Percentiles rank a stretch among this genome's conserved stretches.
Evolutionary conservation across 768 basidiomycete genomes (phyloP).

Genomic region (Inosperma sp.): DNA sequence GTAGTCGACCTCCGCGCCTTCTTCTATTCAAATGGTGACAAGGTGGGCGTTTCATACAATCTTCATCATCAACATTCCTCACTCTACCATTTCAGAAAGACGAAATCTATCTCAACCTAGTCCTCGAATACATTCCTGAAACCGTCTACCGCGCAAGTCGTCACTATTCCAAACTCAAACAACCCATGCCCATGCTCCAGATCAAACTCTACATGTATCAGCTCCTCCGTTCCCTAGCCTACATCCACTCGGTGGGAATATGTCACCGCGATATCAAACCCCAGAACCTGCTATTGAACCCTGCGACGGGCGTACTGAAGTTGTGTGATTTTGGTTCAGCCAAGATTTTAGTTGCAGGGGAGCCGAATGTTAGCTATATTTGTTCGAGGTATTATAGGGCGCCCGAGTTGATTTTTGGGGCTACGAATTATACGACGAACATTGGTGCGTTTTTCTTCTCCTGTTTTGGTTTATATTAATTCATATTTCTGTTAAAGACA

Average conservation of each 20-base stretch:
- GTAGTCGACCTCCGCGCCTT: conserved; percentile 97
- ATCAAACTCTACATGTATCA: conserved; percentile 99
- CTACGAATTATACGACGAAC: conserved; percentile 99
- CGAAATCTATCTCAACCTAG: conserved; percentile 99
- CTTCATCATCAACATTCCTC: conserved; percentile 10
- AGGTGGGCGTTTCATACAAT: conserved; percentile 52
- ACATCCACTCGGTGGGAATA: conserved; percentile 99
- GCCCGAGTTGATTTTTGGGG: conserved; percentile 98
- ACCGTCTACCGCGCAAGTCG: conserved; percentile 98
- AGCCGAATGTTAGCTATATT: conserved; percentile 99
- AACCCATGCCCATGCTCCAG: conserved; percentile 99
- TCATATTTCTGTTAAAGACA: conserved; percentile 50
- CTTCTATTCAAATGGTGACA: conserved; percentile 99
- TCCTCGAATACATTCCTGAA: conserved; percentile 98
- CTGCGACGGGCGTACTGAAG: conserved; percentile 93
- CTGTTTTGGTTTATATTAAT: conserved; percentile 4
- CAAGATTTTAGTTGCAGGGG: conserved; percentile 95
- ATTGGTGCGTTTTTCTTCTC: conserved; percentile 64
- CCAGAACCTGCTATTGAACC: conserved; percentile 96
- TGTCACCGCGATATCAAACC: conserved; percentile 99
- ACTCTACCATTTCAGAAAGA: conserved; percentile 70
- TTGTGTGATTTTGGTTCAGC: conserved; percentile 99
- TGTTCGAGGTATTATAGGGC: conserved; percentile 99
- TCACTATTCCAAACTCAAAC: conserved; percentile 99
- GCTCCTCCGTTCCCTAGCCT: conserved; percentile 94